Conservation (phyloP, 2,329 filamentous ascomycete species). For the Aspergillus awamori region DNA sequence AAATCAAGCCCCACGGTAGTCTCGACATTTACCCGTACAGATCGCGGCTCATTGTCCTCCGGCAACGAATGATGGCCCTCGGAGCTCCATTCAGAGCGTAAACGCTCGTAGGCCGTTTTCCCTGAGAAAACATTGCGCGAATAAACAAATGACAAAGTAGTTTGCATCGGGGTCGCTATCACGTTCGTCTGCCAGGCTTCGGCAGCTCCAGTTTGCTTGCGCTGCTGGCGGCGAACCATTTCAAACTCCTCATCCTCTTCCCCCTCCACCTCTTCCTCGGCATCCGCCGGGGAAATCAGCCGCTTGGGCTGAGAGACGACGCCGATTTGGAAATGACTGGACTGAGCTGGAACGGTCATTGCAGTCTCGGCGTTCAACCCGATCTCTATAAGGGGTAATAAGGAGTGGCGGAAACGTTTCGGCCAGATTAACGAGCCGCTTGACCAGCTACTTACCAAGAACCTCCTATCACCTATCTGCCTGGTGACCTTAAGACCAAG, state of each 20-base stretch:
- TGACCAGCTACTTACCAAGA: constrained; percentile 39
- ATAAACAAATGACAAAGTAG: constrained; percentile 38
- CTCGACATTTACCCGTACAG: constrained; percentile 39
- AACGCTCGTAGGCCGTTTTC: constrained; percentile 33
- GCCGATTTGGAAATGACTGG: constrained; percentile 40
- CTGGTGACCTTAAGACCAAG: constrained; percentile 37
- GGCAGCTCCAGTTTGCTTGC: constrained; percentile 26
- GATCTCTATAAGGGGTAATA: constrained; percentile 28
- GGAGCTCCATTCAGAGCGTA: constrained; percentile 45
- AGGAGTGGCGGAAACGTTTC: constrained; percentile 24
- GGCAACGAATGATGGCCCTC: constrained; percentile 42
- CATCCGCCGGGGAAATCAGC: constrained; percentile 18
- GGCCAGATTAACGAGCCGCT: constrained; percentile 45
- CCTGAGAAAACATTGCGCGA: constrained; percentile 43
- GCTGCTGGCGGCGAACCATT: constrained; percentile 21
- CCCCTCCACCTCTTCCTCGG: constrained; percentile 30
- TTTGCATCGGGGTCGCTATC: constrained; percentile 32
- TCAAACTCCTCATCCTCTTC: constrained; percentile 24
- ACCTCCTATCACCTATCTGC: constrained; percentile 33
- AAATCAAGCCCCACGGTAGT: constrained; percentile 31
- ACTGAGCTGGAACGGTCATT: constrained; percentile 22
- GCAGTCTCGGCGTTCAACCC: constrained; percentile 27
- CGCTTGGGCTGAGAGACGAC: constrained; percentile 33
- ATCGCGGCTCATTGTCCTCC: constrained; percentile 31
- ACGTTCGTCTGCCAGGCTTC: constrained; percentile 40